Conservation (phyloP, 2,329 filamentous ascomycete species). For the Elsinoe batatas region DNA sequence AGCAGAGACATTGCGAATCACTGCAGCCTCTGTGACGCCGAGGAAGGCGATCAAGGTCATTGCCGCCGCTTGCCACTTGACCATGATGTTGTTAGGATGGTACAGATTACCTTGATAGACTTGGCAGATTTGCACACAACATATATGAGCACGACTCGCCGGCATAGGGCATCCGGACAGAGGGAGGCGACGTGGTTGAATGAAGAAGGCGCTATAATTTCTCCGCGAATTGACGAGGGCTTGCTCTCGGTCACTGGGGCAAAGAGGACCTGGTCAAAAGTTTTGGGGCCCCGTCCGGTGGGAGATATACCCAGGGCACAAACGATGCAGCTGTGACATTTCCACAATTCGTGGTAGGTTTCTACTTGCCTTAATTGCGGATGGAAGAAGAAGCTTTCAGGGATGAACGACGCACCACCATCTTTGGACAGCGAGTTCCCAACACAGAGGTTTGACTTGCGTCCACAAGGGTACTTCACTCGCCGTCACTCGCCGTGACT, state of each 20-base stretch:
- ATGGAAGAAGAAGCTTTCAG: no score
- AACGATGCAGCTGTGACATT: no score
- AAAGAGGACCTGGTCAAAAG: background rate
- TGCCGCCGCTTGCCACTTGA: no score
- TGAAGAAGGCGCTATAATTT: conserved; percentile 7
- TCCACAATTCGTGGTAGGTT: no score
- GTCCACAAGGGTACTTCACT: background rate
- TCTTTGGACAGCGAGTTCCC: background rate
- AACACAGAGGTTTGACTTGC: background rate
- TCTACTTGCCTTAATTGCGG: no score
- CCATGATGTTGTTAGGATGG: background rate
- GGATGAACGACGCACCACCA: no score
- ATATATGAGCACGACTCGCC: background rate
- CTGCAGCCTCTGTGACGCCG: background rate
- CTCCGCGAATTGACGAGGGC: conserved; percentile 1
- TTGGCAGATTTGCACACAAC: background rate
- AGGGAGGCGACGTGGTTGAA: background rate
- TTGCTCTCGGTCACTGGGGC: background rate
- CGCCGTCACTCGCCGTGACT: background rate
- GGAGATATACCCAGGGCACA: no score
- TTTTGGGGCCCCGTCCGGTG: background rate
- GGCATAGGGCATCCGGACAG: background rate
- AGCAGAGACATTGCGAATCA: background rate
- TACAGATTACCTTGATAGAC: background rate
- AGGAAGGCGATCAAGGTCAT: background rate